Evolutionary conservation across 2,329 filamentous ascomycete species (phyloP).

Genomic region (Fusarium sp.): DNA sequence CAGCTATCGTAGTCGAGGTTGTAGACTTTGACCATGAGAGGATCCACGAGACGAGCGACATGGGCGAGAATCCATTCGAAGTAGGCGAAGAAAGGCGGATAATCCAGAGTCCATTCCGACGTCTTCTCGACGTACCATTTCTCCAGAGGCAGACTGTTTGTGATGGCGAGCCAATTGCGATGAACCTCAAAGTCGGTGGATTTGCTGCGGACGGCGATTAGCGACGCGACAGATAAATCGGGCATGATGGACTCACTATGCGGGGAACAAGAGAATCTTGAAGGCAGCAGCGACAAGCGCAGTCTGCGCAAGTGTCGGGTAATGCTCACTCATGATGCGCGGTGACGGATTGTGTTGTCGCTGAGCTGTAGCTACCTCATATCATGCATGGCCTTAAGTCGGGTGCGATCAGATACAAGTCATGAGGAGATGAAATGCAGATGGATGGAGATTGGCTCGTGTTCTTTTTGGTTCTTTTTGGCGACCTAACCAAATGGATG

Average conservation of each 20-base stretch:
- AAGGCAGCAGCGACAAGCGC: conserved; percentile 87
- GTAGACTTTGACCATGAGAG: conserved; percentile 82
- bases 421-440: conserved; percentile 28
- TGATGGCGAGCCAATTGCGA: conserved; percentile 98
- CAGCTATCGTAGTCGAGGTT: conserved; percentile 90
- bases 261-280: conserved; percentile 91
- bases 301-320: conserved; percentile 90
- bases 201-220: conserved; percentile 69
- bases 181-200: conserved; percentile 99
- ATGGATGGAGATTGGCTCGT: conserved; percentile 36
- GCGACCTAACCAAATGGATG: not conserved
- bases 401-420: conserved; percentile 17
- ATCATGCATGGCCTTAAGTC: conserved; percentile 44
- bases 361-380: conserved; percentile 25
- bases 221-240: conserved; percentile 4
- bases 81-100: conserved; percentile 96
- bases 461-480: conserved; percentile 35
- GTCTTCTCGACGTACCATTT: conserved; percentile 98
- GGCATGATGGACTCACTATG: conserved; percentile 75
- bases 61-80: conserved; percentile 96
- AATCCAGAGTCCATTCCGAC: conserved; percentile 99
- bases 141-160: conserved; percentile 84
- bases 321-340: conserved; percentile 76
- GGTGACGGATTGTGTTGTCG: conserved; percentile 27
- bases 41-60: conserved; percentile 79